Base-by-base conservation (phyloP, 73 alveolate species). In the Effrenium voratum region DNA sequence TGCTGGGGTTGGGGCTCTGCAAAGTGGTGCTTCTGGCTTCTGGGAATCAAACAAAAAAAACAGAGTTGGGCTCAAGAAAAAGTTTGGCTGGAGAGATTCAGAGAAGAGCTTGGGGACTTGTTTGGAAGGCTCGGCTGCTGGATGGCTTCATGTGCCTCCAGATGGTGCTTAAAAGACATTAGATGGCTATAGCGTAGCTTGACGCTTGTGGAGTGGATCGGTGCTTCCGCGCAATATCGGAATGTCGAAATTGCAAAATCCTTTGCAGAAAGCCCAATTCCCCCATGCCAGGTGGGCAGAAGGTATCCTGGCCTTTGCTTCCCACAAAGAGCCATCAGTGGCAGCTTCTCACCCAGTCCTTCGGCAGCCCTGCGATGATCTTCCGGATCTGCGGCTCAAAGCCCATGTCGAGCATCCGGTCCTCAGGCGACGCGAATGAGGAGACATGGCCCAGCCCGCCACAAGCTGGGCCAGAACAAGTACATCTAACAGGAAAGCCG, bases 331-430 rank as follows among this genome's bases (percentile, higher is more conserved):
- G 22, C 84, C 84, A n/a, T 38, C 60, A 28, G 44, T 34, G 87
- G 32, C 15, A 40, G 12, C 38, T 15, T 32, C 12, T 26, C 88
- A 16, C 63, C 40, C 59, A 24, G 82, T 86, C 94, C 94, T 86
- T 66, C 32, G 94, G 82, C 22, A 86, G 73, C 41, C 94, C 94
- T 6, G 83, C 36, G 82, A 86, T 86, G 46, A 86, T 86, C 63
- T 60, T 86, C 32, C 73, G 84, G 86, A 90, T 90, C 81, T 90
- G 97, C 43, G 97, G 97, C 86, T 90, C 97, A 47, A 90, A 90
- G 97, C 97, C 97, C 97, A 90, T 90, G 63, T 90, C 97, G 36
- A 90, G 87, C 97, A 90, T 90, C 47, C 97, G 97, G 59, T 90
- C 97, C 86, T 86, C n/a, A n/a, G n/a, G n/a, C n/a, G n/a, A n/a